A percentile compares a stretch with the other conserved stretches of the same genome.
phyloP scores from a whole-genome alignment of 2,329 filamentous ascomycete genomes.

The Colletotrichum tropicicola region DNA sequence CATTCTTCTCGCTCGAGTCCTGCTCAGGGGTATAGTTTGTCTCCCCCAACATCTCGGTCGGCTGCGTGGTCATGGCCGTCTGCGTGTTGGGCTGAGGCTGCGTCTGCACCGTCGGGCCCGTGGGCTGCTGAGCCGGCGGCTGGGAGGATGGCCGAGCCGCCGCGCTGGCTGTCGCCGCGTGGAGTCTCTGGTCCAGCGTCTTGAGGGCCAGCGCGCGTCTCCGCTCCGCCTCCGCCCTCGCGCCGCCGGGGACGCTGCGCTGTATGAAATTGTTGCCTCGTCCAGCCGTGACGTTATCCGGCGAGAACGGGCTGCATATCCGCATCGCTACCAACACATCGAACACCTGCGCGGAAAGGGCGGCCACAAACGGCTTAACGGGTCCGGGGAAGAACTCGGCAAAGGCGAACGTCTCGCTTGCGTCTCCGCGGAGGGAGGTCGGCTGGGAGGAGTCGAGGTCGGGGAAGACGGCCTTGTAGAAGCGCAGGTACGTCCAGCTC shows the following conservation, averaged over 20 bases:
- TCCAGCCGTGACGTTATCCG: slow-evolving; percentile 79
- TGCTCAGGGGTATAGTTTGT: slow-evolving; percentile 76
- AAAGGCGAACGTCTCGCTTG: slow-evolving; percentile 95
- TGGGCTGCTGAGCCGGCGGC: slow-evolving; percentile 49
- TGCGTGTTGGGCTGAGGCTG: slow-evolving; percentile 65
- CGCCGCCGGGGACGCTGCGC: slow-evolving; percentile 69
- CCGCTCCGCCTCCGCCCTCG: slow-evolving; percentile 90
- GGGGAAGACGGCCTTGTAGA: slow-evolving; percentile 83
- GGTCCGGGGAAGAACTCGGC: slow-evolving; percentile 93
- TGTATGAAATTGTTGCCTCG: slow-evolving; percentile 68
- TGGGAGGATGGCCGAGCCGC: slow-evolving; percentile 44
- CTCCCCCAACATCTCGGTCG: slow-evolving; percentile 69
- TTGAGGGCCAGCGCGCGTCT: slow-evolving; percentile 89
- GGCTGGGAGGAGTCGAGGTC: slow-evolving; percentile 72
- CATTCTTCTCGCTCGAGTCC: slow-evolving; percentile 48
- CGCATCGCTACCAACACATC: slow-evolving; percentile 76
- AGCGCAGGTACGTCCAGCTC: slow-evolving; percentile 95
- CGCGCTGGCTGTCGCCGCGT: slow-evolving; percentile 75
- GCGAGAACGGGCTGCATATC: slow-evolving; percentile 86
- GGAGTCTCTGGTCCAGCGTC: slow-evolving; percentile 89
- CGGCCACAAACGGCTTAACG: slow-evolving; percentile 79
- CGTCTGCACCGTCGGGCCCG: slow-evolving; percentile 64
- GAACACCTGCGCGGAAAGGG: slow-evolving; percentile 80
- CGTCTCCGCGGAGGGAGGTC: slow-evolving; percentile 80
- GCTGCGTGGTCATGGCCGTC: slow-evolving; percentile 65